A percentile compares a stretch with the other conserved stretches of the same genome.
Conservation (phyloP, 2,329 filamentous ascomycete species). For the Pseudogymnoascus sp. region DNA sequence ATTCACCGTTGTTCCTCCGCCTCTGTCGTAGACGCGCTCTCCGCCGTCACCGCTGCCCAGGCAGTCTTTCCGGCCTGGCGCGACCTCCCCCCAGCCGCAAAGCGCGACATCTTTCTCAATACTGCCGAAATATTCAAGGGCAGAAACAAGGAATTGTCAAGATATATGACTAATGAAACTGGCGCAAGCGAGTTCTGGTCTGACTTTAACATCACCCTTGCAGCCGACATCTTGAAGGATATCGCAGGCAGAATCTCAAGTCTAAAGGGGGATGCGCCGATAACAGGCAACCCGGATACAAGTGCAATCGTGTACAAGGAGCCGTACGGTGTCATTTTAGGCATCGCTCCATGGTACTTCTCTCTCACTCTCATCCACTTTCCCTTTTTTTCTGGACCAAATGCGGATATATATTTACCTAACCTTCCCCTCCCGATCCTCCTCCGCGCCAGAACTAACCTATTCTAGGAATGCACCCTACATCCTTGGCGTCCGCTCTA, state of each 20-base stretch:
- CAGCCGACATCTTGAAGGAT: conserved; percentile 35
- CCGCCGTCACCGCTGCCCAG: conserved; percentile 47
- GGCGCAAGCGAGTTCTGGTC: conserved; percentile 35
- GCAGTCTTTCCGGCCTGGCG: conserved; percentile 63
- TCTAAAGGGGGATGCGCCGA: conserved; percentile 31
- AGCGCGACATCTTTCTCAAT: conserved; percentile 63
- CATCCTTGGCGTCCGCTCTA: conserved; percentile 46
- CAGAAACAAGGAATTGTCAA: conserved; percentile 51
- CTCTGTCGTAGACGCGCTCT: conserved; percentile 46
- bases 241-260: conserved; percentile 35
- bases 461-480: conserved; percentile 41
- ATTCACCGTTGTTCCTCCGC: conserved; percentile 52
- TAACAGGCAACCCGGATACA: conserved; percentile 37
- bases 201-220: conserved; percentile 29
- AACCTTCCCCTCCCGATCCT: background rate
- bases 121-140: conserved; percentile 57
- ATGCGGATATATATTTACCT: background rate
- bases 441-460: background rate
- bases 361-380: background rate
- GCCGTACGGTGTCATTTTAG: conserved; percentile 73
- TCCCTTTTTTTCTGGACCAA: background rate
- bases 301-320: conserved; percentile 63
- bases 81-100: conserved; percentile 49
- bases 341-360: conserved; percentile 65
- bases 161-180: conserved; percentile 49